Base-by-base conservation (phyloP, 257 asterid genomes). In the Nicotiana noctiflora region DNA sequence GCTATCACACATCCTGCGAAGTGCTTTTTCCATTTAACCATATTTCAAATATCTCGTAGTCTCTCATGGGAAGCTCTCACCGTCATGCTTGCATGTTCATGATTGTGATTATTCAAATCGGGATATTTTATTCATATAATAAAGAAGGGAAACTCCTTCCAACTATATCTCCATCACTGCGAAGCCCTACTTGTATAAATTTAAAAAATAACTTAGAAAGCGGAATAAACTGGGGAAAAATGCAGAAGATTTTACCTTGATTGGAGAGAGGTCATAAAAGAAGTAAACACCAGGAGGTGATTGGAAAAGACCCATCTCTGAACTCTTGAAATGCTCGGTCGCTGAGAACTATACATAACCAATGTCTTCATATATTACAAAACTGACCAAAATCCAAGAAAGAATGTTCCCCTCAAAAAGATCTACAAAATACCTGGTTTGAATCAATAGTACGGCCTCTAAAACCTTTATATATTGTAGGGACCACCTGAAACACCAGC, bases 201-300 rank as follows among this genome's bases (percentile, higher is more conserved):
- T 23, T 1, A 31, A 6, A 19, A 49, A 74, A 49, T 18, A 56
- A 17, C 19, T 46, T 5, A 49, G 17, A 9, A 74, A 74, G 79
- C 8, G 79, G 44, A 74, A 74, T 49, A 74, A 21, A 74, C 4
- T 5, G 44, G 61, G 4, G 8, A 3, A 19, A 76, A 79, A 77
- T 66, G 82, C 77, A 81, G 49, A 11, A 75, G 81, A 51, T 64
- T 88, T 80, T 59, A 93, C 99, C 98, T 92, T 92, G 81, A 96
- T 96, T 59, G 99, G 99, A 83, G 98, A 94, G 85, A 93, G 95
- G 81, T 95, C 99, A 82, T 94, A 96, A 81, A 85, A 91, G 92
- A 96, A 94, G 97, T 88, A 93, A 84, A 94, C 97, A 75, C 99
- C 99, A 8, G 98, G 97, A 80, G 84, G 88, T 56, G 96, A 77